Conservation (phyloP, 2,329 filamentous ascomycete genomes). For the Immersiporthe knoxdaviesiana region DNA sequence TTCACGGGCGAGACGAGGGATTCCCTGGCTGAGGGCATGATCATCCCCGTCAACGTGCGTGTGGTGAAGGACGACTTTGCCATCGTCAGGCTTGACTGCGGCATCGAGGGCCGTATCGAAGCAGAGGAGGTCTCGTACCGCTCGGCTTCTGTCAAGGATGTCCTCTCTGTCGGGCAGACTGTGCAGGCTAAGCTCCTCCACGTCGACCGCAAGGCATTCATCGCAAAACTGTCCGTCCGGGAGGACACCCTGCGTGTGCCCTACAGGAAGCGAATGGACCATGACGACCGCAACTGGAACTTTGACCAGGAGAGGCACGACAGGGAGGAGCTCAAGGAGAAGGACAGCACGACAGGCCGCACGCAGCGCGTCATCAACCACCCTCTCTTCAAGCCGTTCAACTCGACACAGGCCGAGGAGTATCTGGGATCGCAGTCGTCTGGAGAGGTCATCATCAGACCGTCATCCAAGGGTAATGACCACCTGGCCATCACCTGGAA, state of each 20-base stretch:
- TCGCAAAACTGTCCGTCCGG: constrained; percentile 80
- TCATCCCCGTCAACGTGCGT: constrained; percentile 85
- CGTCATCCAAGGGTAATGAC: constrained; percentile 92
- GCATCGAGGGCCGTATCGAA: constrained; percentile 86
- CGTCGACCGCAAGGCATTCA: constrained; percentile 84
- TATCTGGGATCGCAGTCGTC: constrained; percentile 83
- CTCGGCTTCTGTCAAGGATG: constrained; percentile 65
- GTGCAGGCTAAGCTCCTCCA: constrained; percentile 86
- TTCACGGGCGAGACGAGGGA: constrained; percentile 90
- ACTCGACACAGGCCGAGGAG: constrained; percentile 88
- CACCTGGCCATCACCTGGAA: constrained; percentile 98
- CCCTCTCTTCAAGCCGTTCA: constrained; percentile 92
- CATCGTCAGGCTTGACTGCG: constrained; percentile 91
- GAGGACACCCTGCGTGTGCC: constrained; percentile 79
- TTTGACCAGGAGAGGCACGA: constrained; percentile 79
- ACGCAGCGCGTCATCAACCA: constrained; percentile 97
- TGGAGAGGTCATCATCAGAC: constrained; percentile 92
- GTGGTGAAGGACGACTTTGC: constrained; percentile 91
- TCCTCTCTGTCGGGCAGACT: constrained; percentile 80
- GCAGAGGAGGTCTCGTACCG: constrained; percentile 79
- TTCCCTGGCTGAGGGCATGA: constrained; percentile 85
- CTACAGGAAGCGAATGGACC: constrained; percentile 70
- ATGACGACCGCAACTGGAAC: constrained; percentile 84
- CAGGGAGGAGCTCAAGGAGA: constrained; percentile 80
- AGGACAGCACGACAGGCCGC: constrained; percentile 81